Evolutionary conservation across 768 basidiomycete species (phyloP).

Genomic region (Phylloporus arenicola): DNA sequence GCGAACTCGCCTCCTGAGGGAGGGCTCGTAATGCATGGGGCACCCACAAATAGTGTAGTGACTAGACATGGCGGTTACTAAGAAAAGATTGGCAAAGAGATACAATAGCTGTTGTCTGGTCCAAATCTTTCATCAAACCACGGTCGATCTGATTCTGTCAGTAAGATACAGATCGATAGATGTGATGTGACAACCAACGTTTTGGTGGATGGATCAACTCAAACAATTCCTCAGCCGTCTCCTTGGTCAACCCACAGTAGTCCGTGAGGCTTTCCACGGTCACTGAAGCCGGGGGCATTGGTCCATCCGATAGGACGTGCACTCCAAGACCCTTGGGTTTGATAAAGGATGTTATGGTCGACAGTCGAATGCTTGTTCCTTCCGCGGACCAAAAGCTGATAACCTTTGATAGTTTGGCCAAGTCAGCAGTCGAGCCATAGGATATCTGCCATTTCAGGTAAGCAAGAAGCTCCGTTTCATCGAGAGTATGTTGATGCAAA

Average conservation of each 20-base stretch:
- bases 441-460: constrained; percentile 9
- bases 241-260: constrained; percentile 14
- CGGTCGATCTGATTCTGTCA: too few species aligned
- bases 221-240: constrained; percentile 12
- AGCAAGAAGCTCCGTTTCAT: constrained; percentile 1
- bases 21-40: too few species aligned
- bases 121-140: not conserved
- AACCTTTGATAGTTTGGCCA: not conserved
- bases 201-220: too few species aligned
- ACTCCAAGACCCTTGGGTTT: constrained; percentile 50
- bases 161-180: too few species aligned
- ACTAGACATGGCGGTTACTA: too few species aligned
- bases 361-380: constrained; percentile 56
- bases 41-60: too few species aligned
- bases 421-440: not conserved
- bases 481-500: not conserved
- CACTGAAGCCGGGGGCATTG: constrained; percentile 65
- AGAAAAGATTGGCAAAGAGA: not conserved
- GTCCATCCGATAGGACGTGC: constrained; percentile 66
- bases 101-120: not conserved
- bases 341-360: constrained; percentile 60
- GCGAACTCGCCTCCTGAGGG: too few species aligned
- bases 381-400: not conserved
- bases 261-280: constrained; percentile 5
- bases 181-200: too few species aligned